phyloP scores from a whole-genome alignment of 148 eudicot genomes.

The Rhododendron williamsianum region DNA sequence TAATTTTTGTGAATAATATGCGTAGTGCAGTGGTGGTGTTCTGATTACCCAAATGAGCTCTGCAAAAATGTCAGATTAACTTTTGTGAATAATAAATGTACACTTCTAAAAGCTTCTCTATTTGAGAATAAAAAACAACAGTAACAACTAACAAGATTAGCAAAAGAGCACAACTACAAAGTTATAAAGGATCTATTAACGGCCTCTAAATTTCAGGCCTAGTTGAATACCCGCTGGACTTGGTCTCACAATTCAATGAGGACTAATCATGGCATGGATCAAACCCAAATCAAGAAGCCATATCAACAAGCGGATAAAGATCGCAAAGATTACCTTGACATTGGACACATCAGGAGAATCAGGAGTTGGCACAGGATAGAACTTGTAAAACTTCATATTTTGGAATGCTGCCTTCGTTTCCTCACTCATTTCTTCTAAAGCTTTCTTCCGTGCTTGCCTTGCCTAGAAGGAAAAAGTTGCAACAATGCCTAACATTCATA shows the following conservation, averaged over 20 bases:
- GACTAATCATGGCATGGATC: too few species aligned
- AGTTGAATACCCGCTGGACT: neutral
- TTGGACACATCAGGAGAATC: constrained; percentile 82
- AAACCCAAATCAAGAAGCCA: neutral
- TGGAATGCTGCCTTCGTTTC: constrained; percentile 68
- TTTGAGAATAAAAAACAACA: too few species aligned
- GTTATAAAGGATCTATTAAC: neutral
- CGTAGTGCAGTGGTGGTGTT: neutral
- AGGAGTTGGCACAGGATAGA: constrained; percentile 72
- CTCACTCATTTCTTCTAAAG: constrained; percentile 68
- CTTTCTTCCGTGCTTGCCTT: constrained; percentile 78
- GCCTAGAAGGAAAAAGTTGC: constrained; percentile 42
- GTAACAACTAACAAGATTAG: neutral
- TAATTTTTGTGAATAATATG: neutral
- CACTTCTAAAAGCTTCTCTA: too few species aligned
- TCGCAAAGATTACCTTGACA: constrained; percentile 58
- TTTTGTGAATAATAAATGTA: neutral
- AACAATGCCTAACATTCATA: neutral
- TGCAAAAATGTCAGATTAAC: neutral
- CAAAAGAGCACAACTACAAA: neutral
- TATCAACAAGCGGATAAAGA: neutral
- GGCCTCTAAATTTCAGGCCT: neutral
- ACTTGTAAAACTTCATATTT: constrained; percentile 78
- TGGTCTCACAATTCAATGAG: neutral
- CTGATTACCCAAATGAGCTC: neutral